Conservation (phyloP, 768 basidiomycete genomes). For the Suillus discolor region DNA sequence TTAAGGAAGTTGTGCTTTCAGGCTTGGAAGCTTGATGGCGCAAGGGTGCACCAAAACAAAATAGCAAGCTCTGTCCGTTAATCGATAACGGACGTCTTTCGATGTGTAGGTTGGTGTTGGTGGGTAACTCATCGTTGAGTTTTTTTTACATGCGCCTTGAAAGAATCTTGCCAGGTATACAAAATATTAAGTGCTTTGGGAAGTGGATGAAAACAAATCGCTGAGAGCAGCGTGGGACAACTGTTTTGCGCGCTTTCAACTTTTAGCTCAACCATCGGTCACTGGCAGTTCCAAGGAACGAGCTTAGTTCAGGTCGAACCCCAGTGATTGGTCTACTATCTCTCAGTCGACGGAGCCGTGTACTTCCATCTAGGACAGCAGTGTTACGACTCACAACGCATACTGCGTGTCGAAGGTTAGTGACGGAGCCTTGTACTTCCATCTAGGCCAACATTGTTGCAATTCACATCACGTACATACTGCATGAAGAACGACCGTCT, state of each 20-base stretch:
- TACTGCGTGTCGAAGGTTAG: not conserved
- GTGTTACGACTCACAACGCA: not conserved
- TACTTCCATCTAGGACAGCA: not conserved
- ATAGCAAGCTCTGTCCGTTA: conserved; percentile 65
- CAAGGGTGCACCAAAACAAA: conserved; percentile 67
- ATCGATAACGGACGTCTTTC: conserved; percentile 74
- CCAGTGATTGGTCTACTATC: not conserved
- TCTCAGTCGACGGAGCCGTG: not conserved
- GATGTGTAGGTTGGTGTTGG: conserved; percentile 82
- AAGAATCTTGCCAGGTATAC: conserved; percentile 72
- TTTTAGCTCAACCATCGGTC: not conserved
- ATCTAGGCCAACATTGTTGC: not conserved
- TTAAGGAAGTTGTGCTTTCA: conserved; percentile 72
- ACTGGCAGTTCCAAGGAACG: not conserved
- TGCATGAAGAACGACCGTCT: not conserved
- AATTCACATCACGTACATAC: not conserved
- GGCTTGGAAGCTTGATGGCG: conserved; percentile 47
- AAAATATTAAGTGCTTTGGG: conserved; percentile 68
- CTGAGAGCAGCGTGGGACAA: conserved; percentile 1
- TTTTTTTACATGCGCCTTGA: conserved; percentile 81
- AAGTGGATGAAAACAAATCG: not conserved
- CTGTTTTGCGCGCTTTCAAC: not conserved
- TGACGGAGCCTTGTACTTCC: not conserved
- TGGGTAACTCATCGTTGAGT: conserved; percentile 63
- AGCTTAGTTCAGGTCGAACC: not conserved